Evolutionary conservation across 345 rosid species (phyloP).

Genomic region (Citrus reticulata): DNA sequence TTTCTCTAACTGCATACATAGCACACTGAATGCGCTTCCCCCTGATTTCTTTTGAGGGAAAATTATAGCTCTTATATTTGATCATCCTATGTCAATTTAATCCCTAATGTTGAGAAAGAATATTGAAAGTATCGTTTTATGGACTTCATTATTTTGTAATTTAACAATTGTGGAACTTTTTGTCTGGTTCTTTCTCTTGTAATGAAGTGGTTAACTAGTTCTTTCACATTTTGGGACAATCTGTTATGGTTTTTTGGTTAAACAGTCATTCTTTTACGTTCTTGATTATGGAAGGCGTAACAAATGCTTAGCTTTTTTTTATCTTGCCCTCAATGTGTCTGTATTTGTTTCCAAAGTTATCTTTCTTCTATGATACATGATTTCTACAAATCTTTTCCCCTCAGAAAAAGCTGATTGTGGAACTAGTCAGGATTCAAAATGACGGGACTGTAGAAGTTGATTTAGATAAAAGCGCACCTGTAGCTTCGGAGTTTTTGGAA

Average conservation of each 20-base stretch:
- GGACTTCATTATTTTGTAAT: not conserved
- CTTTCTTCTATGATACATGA: not conserved
- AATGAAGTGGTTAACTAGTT: not conserved
- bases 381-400: conserved; percentile 12
- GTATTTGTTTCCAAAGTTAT: not conserved
- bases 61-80: not conserved
- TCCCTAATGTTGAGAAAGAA: not conserved
- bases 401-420: conserved; percentile 80
- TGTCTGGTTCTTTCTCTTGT: not conserved
- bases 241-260: conserved; percentile 6
- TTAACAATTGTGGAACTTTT: not conserved
- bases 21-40: not conserved
- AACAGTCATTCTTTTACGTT: conserved; percentile 2
- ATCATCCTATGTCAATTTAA: not conserved
- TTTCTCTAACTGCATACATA: conserved; percentile 1
- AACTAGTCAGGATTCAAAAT: conserved; percentile 84
- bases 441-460: conserved; percentile 97
- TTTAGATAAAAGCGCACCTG: conserved; percentile 55
- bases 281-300: not conserved
- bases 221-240: not conserved
- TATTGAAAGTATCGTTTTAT: not conserved
- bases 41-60: not conserved
- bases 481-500: conserved; percentile 78
- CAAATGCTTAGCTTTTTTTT: not conserved
- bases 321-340: not conserved